phyloP scores from a whole-genome alignment of 1,139 yeast genomes.

The Yamadazyma aaseri region DNA sequence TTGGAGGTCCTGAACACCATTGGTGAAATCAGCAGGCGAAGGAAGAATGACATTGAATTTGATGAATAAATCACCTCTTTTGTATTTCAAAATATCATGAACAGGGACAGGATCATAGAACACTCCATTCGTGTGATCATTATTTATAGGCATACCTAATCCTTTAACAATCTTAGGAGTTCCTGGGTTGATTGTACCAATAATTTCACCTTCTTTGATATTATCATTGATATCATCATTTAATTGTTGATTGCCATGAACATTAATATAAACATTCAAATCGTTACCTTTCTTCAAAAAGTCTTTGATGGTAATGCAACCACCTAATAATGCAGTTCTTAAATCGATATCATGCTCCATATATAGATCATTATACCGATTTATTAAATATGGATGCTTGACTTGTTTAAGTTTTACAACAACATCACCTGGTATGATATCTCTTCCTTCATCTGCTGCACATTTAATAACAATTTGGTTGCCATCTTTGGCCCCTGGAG shows the following conservation, averaged over 20 bases:
- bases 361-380: constrained; percentile 50
- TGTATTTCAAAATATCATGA: constrained; percentile 17
- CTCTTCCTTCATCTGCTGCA: constrained; percentile 64
- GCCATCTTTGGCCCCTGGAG: constrained; percentile 54
- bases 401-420: constrained; percentile 42
- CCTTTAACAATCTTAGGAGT: constrained; percentile 49
- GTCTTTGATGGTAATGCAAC: constrained; percentile 42
- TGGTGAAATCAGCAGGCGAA: constrained; percentile 25
- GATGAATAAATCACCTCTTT: constrained; percentile 41
- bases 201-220: constrained; percentile 45
- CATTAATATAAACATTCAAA: constrained; percentile 39
- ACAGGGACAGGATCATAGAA: constrained; percentile 8
- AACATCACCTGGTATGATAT: constrained; percentile 65
- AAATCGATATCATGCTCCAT: constrained; percentile 48
- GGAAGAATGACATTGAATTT: constrained; percentile 43
- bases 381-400: constrained; percentile 40
- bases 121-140: constrained; percentile 30
- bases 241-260: constrained; percentile 31
- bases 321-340: constrained; percentile 56
- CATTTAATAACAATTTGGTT: constrained; percentile 52
- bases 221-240: constrained; percentile 21
- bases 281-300: constrained; percentile 43
- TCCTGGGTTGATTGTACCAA: constrained; percentile 45
- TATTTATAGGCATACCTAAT: constrained; percentile 65
- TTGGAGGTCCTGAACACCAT: constrained; percentile 9